phyloP scores from a whole-genome alignment of 169 alveolate species.

The Babesia sp. region DNA sequence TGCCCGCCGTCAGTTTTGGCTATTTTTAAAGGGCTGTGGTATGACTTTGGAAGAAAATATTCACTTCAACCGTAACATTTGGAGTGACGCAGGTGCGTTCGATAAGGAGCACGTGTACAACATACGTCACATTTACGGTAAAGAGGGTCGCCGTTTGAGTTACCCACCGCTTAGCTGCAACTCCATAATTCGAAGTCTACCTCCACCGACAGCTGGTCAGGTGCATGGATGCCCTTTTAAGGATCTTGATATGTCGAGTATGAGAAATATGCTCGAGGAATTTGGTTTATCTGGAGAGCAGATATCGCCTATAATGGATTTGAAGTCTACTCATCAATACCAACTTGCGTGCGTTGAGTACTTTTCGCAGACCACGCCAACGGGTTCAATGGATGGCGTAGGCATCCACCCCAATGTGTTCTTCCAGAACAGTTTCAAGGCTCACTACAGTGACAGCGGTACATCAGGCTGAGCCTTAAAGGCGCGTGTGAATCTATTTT shows the following conservation, averaged over 20 bases:
- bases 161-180: slow-evolving; percentile 90
- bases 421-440: slow-evolving; percentile 76
- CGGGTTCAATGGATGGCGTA: slow-evolving; percentile 85
- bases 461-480: background rate
- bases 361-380: slow-evolving; percentile 83
- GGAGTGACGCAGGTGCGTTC: slow-evolving; percentile 83
- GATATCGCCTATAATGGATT: slow-evolving; percentile 71
- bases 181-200: slow-evolving; percentile 84
- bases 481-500: too few relatives aligned
- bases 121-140: slow-evolving; percentile 91
- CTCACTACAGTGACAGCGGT: background rate
- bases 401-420: slow-evolving; percentile 88
- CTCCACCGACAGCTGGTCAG: slow-evolving; percentile 48
- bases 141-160: slow-evolving; percentile 90
- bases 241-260: slow-evolving; percentile 50
- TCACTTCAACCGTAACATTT: slow-evolving; percentile 80
- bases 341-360: slow-evolving; percentile 86
- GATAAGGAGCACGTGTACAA: slow-evolving; percentile 90
- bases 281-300: slow-evolving; percentile 56
- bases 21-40: slow-evolving; percentile 83
- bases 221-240: slow-evolving; percentile 95
- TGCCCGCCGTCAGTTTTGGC: slow-evolving; percentile 88
- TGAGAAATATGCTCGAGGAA: slow-evolving; percentile 37
- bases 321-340: slow-evolving; percentile 77
- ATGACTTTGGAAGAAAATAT: slow-evolving; percentile 85